Evolutionary conservation across 2,329 filamentous ascomycete genomes (phyloP).

Genomic region (Trichoderma brevicompactum): DNA sequence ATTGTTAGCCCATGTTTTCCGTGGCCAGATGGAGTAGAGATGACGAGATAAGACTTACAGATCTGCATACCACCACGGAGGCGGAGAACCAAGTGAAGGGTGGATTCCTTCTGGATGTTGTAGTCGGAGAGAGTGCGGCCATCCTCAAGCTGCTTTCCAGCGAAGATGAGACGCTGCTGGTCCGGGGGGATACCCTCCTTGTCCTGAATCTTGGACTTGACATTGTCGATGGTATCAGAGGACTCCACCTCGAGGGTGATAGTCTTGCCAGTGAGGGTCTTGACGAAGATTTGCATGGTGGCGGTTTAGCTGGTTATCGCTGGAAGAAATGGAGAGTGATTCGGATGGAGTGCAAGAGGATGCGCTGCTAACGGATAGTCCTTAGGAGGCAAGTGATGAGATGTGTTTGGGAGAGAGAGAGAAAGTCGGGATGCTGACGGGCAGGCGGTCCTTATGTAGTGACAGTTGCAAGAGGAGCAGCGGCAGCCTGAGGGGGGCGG

Average conservation of each 20-base stretch:
- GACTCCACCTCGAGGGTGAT: conserved; percentile 74
- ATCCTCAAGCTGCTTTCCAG: conserved; percentile 95
- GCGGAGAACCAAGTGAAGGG: conserved; percentile 75
- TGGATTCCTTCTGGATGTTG: conserved; percentile 67
- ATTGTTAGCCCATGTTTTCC: conserved; percentile 30
- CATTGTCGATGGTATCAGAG: conserved; percentile 93
- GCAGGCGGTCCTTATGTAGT: conserved; percentile 41
- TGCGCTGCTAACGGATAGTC: conserved; percentile 15
- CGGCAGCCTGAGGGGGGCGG: conserved; percentile 31
- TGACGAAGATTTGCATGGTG: conserved; percentile 97
- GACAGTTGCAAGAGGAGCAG: conserved; percentile 24
- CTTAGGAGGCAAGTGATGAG: conserved; percentile 6
- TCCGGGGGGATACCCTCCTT: conserved; percentile 98
- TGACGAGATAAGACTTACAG: conserved; percentile 53
- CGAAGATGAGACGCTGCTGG: conserved; percentile 95
- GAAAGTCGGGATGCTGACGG: conserved; percentile 32
- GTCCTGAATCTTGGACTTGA: conserved; percentile 97
- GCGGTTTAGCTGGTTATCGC: conserved; percentile 36
- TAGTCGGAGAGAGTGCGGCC: conserved; percentile 65
- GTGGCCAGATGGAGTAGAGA: not conserved
- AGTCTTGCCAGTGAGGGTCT: conserved; percentile 81
- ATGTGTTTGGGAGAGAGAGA: conserved; percentile 30
- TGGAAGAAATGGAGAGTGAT: conserved; percentile 28
- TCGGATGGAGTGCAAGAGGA: conserved; percentile 27
- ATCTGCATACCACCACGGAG: conserved; percentile 70